Base-by-base conservation (phyloP, 2,329 filamentous ascomycete species). In the Xylariaceae sp. region DNA sequence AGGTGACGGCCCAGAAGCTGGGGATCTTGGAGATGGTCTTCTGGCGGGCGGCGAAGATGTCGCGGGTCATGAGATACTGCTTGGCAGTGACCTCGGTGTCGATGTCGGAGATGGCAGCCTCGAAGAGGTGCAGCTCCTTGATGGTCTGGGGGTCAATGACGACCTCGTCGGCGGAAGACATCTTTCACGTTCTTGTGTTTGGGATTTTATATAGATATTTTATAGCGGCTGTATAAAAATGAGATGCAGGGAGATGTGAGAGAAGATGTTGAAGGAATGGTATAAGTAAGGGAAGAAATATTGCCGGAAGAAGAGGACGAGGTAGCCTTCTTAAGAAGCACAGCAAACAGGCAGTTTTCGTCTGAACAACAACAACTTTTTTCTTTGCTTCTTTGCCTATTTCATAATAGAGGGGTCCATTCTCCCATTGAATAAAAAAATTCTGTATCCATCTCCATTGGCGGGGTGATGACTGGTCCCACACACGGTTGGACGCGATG, bases 1-100 rank as follows among this genome's bases (percentile, higher is more conserved):
- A 78, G 36, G 88, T 84, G 45, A 86, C 80, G 40, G 83, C 74
- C 86, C 86, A 89, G 77, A 89, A 89, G 68, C 81, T 76, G 45
- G 77, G 76, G 63, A 88, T 83, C 59, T 77, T 74, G 53, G 73
- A 67, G 57, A 86, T 76, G 53, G 85, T 72, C 39, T 73, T 71
- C 60, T 78, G 75, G 66, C 86, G 85, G 66, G 82, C 81, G 44
- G 76, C 72, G 71, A 83, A 87, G 57, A 68, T 64, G 58, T 62
- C 58, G 47, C 57, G 56, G 42, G 58, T 62, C 64, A 66, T 62
- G 33, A 68, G 57, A 52, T 63, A 66, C 57, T 66, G 61, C 61
- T 67, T 67, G 31, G 63, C 65, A 11, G 65, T 63, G 46, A 68
- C 61, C 59, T 68, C 66, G 16, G 57, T 63, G 57, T 67, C 64